Evolutionary conservation across 257 asterid species (phyloP).

Genomic region (Oldenlandia corymbosa): DNA sequence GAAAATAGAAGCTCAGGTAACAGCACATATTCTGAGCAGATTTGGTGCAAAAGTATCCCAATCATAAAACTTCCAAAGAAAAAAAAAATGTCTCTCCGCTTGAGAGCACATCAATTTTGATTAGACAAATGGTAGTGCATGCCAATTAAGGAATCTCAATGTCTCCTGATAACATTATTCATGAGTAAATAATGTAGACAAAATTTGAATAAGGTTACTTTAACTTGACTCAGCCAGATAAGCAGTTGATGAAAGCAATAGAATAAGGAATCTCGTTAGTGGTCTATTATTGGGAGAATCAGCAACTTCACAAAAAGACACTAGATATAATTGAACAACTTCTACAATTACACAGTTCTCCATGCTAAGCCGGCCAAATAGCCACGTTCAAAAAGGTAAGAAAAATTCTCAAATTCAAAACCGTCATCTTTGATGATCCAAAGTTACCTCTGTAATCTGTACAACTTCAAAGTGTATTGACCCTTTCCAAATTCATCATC

Average conservation of each 20-base stretch:
- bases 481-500: conserved; percentile 69
- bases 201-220: neutral
- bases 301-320: neutral
- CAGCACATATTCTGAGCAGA: neutral
- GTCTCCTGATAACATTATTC: neutral
- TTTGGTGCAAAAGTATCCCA: neutral
- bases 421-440: conserved; percentile 1
- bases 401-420: neutral
- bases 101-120: neutral
- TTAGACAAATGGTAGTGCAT: neutral
- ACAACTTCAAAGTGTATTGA: conserved; percentile 68
- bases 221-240: conserved; percentile 1
- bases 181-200: neutral
- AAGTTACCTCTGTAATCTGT: conserved; percentile 68
- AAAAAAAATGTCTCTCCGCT: neutral
- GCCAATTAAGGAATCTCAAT: neutral
- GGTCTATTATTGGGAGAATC: neutral
- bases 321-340: neutral
- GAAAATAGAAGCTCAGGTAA: neutral
- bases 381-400: neutral
- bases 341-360: too few relatives aligned
- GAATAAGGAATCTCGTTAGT: neutral
- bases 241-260: conserved; percentile 1
- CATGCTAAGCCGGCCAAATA: too few relatives aligned
- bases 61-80: neutral